A percentile compares a stretch with the other conserved stretches of the same genome.
These are phyloP conservation scores for Alternaria sp. DNA, from an alignment of 2,329 filamentous ascomycete genomes.

Conservation along the genomic window DNA sequence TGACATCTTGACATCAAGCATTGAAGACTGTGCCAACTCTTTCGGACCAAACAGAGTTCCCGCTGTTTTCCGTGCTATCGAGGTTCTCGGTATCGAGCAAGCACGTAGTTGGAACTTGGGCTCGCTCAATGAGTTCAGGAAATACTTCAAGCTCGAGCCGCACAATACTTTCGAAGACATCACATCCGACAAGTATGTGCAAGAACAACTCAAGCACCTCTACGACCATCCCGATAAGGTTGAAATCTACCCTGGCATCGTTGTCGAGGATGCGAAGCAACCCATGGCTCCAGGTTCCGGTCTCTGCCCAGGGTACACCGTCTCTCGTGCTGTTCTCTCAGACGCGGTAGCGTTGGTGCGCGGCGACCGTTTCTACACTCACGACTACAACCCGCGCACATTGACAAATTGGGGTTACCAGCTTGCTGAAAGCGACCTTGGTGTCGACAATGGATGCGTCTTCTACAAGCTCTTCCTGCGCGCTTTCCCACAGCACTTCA, in stretches of 20 bases:
- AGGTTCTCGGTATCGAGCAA: slow-evolving; percentile 81
- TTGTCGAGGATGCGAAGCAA: slow-evolving; percentile 75
- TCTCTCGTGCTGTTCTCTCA: slow-evolving; percentile 76
- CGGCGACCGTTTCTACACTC: slow-evolving; percentile 78
- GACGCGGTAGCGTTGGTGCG: slow-evolving; percentile 81
- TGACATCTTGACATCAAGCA: slow-evolving; percentile 68
- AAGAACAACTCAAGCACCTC: slow-evolving; percentile 62
- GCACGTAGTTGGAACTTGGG: slow-evolving; percentile 78
- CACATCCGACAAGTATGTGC: slow-evolving; percentile 75
- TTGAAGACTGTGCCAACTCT: slow-evolving; percentile 74
- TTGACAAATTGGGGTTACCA: slow-evolving; percentile 86
- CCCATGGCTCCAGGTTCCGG: slow-evolving; percentile 73
- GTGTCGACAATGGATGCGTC: slow-evolving; percentile 79
- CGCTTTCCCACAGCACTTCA: slow-evolving; percentile 82
- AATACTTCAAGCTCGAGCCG: slow-evolving; percentile 77
- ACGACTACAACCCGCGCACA: slow-evolving; percentile 72
- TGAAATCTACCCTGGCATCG: slow-evolving; percentile 79
- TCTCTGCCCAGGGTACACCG: slow-evolving; percentile 76
- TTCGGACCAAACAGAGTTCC: slow-evolving; percentile 73
- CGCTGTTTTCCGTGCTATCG: slow-evolving; percentile 73
- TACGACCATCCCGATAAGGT: slow-evolving; percentile 82
- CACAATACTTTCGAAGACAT: slow-evolving; percentile 84
- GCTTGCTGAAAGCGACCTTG: slow-evolving; percentile 74
- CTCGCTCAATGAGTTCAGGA: slow-evolving; percentile 83
- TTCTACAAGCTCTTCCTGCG: slow-evolving; percentile 84